Evolutionary conservation across 2,329 filamentous ascomycete genomes (phyloP), one percentile per base, ranked within the genome.

Genomic region (Aaosphaeria pasadenensis): DNA sequence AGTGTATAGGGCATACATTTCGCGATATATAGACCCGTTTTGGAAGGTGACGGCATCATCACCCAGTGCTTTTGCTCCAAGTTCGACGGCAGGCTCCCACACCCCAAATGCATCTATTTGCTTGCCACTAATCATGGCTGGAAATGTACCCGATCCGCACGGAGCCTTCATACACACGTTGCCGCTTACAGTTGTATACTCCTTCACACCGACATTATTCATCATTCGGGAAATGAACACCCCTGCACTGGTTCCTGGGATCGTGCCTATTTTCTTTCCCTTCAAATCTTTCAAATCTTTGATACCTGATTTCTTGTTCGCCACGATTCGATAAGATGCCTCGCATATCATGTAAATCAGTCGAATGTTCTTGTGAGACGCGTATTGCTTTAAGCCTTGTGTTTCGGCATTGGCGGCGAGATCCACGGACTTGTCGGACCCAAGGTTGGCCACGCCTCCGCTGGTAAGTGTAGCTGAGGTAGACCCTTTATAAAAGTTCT

Each of bases 361-460:
- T 24, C 60, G 60, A 44, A 63, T 48, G 41, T 60, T 59, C 36
- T 55, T 55, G 38, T 63, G 55, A 6, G 39, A 46, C 28, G 52
- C 51, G 39, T 57, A 63, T 29, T 59, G 50, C 29, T 55, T 55
- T 1, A 63, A 49, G 39, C 53, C 57, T 45, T 62, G 60, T 29
- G 60, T 63, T 49, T 63, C 60, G 24, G 60, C 60, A 45, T 63
- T 63, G 39, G 60, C 52, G 29, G 58, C 57, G 38, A 63, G 54
- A 38, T 63, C 60, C 35, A 59, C 45, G 30, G 38, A 38, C 11
- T 43, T 48, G 33, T 59, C 54, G n/a, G 43, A 47, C 11, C 32
- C 49, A 30, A 63, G 53, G 42, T 56, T 56, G 5, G 57, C 48
- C 6, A 62, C 59, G 32, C 57, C 56, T 9, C 58, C 58, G n/a